phyloP scores from a whole-genome alignment of 306 rosid species.

The Prunus persica region Prunus_persica_NCBIv2 NC_034012.1:7441001-7441500 shows the following conservation, averaged over 20 bases:
- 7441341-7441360: neutral
- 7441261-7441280: neutral
- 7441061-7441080: too few relatives aligned
- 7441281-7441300: neutral
- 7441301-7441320: neutral
- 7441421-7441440: neutral
- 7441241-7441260: neutral
- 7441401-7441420: neutral
- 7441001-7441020: too few relatives aligned
- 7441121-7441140: neutral
- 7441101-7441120: neutral
- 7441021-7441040: too few relatives aligned
- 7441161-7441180: neutral
- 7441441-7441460: neutral
- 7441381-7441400: neutral
- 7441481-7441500: too few relatives aligned
- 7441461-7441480: neutral
- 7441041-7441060: too few relatives aligned
- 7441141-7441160: too few relatives aligned
- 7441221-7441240: neutral
- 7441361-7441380: neutral
- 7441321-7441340: neutral
- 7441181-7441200: neutral
- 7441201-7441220: neutral
- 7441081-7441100: too few relatives aligned